phyloP scores from a whole-genome alignment of 1,284 basidiomycete genomes.

The Apiotrichum siamense region DNA sequence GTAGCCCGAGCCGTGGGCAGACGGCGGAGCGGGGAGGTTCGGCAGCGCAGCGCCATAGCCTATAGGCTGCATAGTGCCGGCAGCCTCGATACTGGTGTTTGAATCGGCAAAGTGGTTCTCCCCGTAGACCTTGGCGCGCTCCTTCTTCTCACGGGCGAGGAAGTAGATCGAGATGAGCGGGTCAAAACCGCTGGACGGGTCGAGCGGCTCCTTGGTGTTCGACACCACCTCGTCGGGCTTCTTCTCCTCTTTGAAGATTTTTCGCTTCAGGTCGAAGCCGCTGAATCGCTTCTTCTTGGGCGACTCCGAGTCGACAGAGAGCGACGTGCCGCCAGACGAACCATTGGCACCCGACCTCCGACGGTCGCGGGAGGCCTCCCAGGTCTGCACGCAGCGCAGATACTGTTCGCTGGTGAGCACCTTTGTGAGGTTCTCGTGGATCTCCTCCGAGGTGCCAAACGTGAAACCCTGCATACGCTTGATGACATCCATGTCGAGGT shows the following conservation, averaged over 20 bases:
- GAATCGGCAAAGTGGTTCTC: conserved; percentile 90
- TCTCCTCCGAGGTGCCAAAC: conserved; percentile 82
- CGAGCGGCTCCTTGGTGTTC: conserved; percentile 50
- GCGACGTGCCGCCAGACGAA: conserved; percentile 11
- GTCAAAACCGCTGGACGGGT: conserved; percentile 90
- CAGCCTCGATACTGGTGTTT: conserved; percentile 55
- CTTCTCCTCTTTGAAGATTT: conserved; percentile 63
- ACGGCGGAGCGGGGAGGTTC: conserved; percentile 69
- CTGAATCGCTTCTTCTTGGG: conserved; percentile 61
- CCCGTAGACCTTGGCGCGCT: conserved; percentile 87
- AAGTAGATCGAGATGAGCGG: conserved; percentile 95
- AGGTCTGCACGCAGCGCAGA: conserved; percentile 62
- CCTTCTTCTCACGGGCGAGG: conserved; percentile 89
- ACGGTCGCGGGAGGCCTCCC: conserved; percentile 63
- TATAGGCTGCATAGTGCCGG: conserved; percentile 12
- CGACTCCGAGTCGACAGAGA: conserved; percentile 23
- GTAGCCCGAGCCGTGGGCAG: conserved; percentile 37
- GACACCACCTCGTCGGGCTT: conserved; percentile 33
- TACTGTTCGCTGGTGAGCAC: conserved; percentile 78
- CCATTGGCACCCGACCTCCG: conserved; percentile 22
- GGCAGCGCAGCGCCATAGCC: conserved; percentile 76
- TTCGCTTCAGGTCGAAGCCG: conserved; percentile 92
- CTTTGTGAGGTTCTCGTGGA: conserved; percentile 65
- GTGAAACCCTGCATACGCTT: conserved; percentile 94
- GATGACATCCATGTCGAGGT: conserved; percentile 80